phyloP scores from a whole-genome alignment of 2,329 filamentous ascomycete species.

The Teratosphaeria gauchensis region DNA sequence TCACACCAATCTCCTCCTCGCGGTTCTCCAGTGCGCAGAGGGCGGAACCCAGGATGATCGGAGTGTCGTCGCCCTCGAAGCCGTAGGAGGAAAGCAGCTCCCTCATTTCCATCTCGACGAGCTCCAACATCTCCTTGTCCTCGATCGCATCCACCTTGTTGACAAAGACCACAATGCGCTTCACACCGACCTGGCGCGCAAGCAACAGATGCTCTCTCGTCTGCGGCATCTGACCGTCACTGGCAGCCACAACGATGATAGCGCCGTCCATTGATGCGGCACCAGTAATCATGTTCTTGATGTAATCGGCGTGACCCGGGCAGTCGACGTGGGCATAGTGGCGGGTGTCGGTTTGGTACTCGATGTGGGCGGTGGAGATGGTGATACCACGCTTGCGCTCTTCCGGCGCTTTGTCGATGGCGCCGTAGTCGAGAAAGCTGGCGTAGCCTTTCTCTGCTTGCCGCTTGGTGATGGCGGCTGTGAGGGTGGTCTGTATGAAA shows the following conservation, averaged over 20 bases:
- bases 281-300: slow-evolving; percentile 99
- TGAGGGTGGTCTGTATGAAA: slow-evolving; percentile 72
- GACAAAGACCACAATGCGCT: slow-evolving; percentile 97
- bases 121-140: slow-evolving; percentile 98
- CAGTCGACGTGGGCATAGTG: slow-evolving; percentile 99
- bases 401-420: slow-evolving; percentile 98
- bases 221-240: slow-evolving; percentile 99
- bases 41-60: slow-evolving; percentile 93
- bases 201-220: slow-evolving; percentile 96
- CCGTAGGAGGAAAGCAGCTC: slow-evolving; percentile 87
- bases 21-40: slow-evolving; percentile 86
- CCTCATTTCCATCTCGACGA: slow-evolving; percentile 99
- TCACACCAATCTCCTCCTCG: slow-evolving; percentile 72
- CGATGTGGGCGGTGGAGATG: slow-evolving; percentile 96
- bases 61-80: slow-evolving; percentile 96
- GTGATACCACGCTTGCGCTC: slow-evolving; percentile 99
- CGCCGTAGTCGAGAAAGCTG: slow-evolving; percentile 90
- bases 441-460: slow-evolving; percentile 91
- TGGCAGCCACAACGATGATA: slow-evolving; percentile 96
- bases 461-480: slow-evolving; percentile 96
- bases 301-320: slow-evolving; percentile 99
- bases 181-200: slow-evolving; percentile 94
- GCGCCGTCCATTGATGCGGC: slow-evolving; percentile 98
- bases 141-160: slow-evolving; percentile 99
- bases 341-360: slow-evolving; percentile 86